A percentile compares a stretch with the other conserved stretches of the same genome.
Conservation (phyloP, 371 early-diverging fungal species). For the Zancudomyces culisetae region DNA sequence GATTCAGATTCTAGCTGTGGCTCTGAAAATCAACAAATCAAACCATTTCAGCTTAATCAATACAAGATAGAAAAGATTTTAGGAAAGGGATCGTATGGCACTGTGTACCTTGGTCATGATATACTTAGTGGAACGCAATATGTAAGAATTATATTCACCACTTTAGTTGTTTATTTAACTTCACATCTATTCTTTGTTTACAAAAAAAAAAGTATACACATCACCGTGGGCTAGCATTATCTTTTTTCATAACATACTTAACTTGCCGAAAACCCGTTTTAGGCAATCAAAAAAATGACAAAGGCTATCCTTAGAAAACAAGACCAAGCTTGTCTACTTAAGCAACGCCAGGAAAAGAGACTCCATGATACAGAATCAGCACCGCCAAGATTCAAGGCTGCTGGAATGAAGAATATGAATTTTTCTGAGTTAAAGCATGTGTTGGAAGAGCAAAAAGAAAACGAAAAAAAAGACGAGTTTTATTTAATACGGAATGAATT, state of each 20-base stretch:
- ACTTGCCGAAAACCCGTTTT: too few relatives aligned
- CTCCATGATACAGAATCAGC: neutral
- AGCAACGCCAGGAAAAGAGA: neutral
- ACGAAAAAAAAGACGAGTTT: conserved; percentile 37
- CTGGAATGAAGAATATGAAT: conserved; percentile 7
- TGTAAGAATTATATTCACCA: conserved; percentile 21
- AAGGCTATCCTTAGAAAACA: conserved; percentile 61
- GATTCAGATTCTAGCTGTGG: too few relatives aligned
- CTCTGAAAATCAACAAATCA: neutral
- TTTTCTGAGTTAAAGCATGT: conserved; percentile 10
- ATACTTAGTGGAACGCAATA: conserved; percentile 30
- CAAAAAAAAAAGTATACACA: too few relatives aligned
- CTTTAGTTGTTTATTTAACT: neutral
- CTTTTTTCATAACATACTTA: too few relatives aligned
- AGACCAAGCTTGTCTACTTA: conserved; percentile 28
- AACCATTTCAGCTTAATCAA: conserved; percentile 14
- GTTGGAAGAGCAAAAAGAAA: conserved; percentile 11
- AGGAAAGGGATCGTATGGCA: conserved; percentile 79
- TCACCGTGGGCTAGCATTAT: too few relatives aligned
- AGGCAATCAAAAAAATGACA: conserved; percentile 84
- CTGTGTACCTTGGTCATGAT: conserved; percentile 60
- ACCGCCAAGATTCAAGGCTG: conserved; percentile 5
- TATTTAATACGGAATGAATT: conserved; percentile 77
- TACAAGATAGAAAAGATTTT: conserved; percentile 53
- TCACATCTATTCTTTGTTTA: neutral